Base-by-base conservation (phyloP, 139 green algal genomes). In the Microglena sp. region DNA sequence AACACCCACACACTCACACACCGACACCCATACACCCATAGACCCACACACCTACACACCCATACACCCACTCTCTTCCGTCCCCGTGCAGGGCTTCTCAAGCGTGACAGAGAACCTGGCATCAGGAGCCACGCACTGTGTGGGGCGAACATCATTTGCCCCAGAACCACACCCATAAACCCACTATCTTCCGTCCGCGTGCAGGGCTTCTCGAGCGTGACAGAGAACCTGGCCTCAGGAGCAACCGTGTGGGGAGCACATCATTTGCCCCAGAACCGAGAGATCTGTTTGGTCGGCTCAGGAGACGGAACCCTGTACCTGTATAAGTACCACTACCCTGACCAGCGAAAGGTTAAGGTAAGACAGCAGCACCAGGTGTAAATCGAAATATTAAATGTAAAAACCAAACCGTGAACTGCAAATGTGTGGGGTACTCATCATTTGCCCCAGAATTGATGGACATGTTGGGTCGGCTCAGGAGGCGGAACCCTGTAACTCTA, bases 321-420 rank as follows among this genome's bases (percentile, higher is more conserved):
- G 33, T 94, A 92, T 82, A 88, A 85, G 67, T 96, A 96, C 79
- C 69, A 85, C 43, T 97, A 96, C 77, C 90, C 90, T 5, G 84
- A 93, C 59, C 80, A 95, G 63, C 67, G 88, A n/a, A 78, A 70
- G 15, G 66, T 85, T 53, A 88, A 84, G 79, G 74, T 82, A 36
- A 15, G 60, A 3, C n/a, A n/a, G n/a, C n/a, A n/a, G n/a, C n/a
- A n/a, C n/a, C n/a, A n/a, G n/a, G n/a, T 58, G 7, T 1, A 1
- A 22, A 28, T 11, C 31, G n/a, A n/a, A n/a, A n/a, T n/a, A n/a
- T n/a, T n/a, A n/a, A n/a, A n/a, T n/a, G n/a, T n/a, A n/a, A n/a
- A n/a, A n/a, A n/a, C n/a, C n/a, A n/a, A n/a, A n/a, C n/a, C n/a
- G n/a, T n/a, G n/a, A n/a, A n/a, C n/a, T n/a, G 68, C 82, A 1